Percentiles rank a stretch among this genome's conserved stretches.
Conservation (phyloP, 1,284 basidiomycete genomes). For the Heterobasidion irregulare region DNA sequence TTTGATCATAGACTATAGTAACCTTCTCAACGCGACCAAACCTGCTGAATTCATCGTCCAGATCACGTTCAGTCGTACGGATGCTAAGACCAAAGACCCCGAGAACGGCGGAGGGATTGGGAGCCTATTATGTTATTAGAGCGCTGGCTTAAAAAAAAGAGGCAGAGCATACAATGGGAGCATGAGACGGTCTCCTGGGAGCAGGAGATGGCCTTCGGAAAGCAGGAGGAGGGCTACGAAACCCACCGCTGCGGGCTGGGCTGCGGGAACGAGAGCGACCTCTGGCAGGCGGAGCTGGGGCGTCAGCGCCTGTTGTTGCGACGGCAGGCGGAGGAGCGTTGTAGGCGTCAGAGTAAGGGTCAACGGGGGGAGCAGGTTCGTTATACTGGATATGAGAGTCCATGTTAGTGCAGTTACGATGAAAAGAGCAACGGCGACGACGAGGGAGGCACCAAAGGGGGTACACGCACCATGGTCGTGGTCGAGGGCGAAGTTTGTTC, state of each 20-base stretch:
- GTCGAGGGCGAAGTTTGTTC: constrained; percentile 18
- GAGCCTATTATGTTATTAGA: constrained; percentile 41
- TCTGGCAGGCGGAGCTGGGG: constrained; percentile 40
- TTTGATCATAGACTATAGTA: constrained; percentile 97
- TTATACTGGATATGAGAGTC: constrained; percentile 40
- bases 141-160: neutral
- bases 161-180: constrained; percentile 55
- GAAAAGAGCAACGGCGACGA: constrained; percentile 9
- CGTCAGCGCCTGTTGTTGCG: constrained; percentile 28
- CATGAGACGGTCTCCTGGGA: constrained; percentile 55
- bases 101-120: constrained; percentile 82
- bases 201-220: constrained; percentile 30
- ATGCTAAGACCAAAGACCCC: constrained; percentile 97
- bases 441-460: constrained; percentile 1
- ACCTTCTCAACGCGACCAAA: constrained; percentile 93
- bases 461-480: constrained; percentile 61
- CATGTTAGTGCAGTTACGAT: constrained; percentile 3
- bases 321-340: constrained; percentile 49
- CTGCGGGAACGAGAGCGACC: constrained; percentile 71
- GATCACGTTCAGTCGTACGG: constrained; percentile 86
- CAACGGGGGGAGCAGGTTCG: constrained; percentile 50
- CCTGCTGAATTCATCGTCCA: constrained; percentile 89
- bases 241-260: constrained; percentile 44
- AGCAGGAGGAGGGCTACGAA: constrained; percentile 36
- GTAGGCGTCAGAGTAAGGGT: constrained; percentile 79